Conservation (phyloP, 176 grass and related monocot genomes). For the Cenchrus fungigraminus region DNA sequence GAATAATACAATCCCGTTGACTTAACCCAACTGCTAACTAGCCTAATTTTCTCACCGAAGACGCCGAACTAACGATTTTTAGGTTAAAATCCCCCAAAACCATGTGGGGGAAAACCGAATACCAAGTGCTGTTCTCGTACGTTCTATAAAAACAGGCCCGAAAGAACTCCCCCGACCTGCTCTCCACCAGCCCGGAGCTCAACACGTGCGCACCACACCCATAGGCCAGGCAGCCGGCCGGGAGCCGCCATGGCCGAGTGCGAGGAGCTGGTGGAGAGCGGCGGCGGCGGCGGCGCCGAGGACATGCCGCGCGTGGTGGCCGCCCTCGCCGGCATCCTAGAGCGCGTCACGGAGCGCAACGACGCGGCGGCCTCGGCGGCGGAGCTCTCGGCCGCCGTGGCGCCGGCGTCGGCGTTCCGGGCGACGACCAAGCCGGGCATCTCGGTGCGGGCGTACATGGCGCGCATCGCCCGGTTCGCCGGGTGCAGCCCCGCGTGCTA, state of each 20-base stretch:
- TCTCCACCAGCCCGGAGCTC: slow-evolving; percentile 33
- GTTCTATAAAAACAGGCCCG: slow-evolving; percentile 33
- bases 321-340: slow-evolving; percentile 64
- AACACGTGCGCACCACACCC: slow-evolving; percentile 33
- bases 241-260: slow-evolving; percentile 37
- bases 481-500: slow-evolving; percentile 75
- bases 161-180: background rate
- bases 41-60: background rate
- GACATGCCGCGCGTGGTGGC: slow-evolving; percentile 61
- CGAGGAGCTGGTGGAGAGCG: slow-evolving; percentile 51
- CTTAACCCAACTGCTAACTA: background rate
- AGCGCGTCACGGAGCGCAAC: slow-evolving; percentile 64
- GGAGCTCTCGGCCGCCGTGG: slow-evolving; percentile 22
- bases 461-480: slow-evolving; percentile 64
- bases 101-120: background rate
- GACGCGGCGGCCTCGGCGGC: slow-evolving; percentile 31
- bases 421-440: slow-evolving; percentile 56
- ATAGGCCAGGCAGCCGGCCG: slow-evolving; percentile 6
- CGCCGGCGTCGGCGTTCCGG: slow-evolving; percentile 56
- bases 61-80: background rate
- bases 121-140: background rate
- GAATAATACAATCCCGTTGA: background rate
- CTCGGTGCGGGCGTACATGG: slow-evolving; percentile 66
- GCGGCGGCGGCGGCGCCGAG: background rate
- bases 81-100: background rate